phyloP scores from a whole-genome alignment of 2,329 filamentous ascomycete genomes.

The Tolypocladium inflatum region DNA sequence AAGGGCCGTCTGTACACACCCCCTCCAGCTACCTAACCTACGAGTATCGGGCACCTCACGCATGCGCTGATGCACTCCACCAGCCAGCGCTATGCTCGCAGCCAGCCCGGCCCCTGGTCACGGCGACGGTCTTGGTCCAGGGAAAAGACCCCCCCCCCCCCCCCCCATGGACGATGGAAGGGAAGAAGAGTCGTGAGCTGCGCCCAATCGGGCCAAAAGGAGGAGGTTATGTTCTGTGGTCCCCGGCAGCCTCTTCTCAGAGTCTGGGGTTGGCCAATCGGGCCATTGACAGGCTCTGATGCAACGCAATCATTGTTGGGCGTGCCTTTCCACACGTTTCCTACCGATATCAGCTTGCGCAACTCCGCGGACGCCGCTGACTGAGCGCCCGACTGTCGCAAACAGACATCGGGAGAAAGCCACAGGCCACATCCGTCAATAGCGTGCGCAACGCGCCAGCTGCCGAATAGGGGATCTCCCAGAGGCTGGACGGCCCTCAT shows the following conservation, averaged over 20 bases:
- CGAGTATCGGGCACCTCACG: background rate
- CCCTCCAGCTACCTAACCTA: background rate
- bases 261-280: slow-evolving; percentile 22
- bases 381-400: background rate
- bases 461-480: background rate
- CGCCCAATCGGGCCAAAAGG: background rate
- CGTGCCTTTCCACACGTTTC: background rate
- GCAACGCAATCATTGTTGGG: background rate
- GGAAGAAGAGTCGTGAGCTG: background rate
- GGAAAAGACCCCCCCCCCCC: background rate
- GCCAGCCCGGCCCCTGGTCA: background rate
- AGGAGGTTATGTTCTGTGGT: background rate
- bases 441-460: background rate
- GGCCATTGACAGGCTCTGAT: background rate
- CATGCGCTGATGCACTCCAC: background rate
- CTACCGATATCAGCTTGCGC: background rate
- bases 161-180: background rate
- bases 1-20: background rate
- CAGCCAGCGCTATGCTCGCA: background rate
- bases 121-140: background rate
- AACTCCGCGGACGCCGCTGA: slow-evolving; percentile 5
- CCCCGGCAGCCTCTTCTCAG: background rate
- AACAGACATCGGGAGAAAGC: background rate
- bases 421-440: background rate
- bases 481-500: background rate